Conservation (phyloP, 2,329 filamentous ascomycete genomes). For the Diaporthe capsici region DNA sequence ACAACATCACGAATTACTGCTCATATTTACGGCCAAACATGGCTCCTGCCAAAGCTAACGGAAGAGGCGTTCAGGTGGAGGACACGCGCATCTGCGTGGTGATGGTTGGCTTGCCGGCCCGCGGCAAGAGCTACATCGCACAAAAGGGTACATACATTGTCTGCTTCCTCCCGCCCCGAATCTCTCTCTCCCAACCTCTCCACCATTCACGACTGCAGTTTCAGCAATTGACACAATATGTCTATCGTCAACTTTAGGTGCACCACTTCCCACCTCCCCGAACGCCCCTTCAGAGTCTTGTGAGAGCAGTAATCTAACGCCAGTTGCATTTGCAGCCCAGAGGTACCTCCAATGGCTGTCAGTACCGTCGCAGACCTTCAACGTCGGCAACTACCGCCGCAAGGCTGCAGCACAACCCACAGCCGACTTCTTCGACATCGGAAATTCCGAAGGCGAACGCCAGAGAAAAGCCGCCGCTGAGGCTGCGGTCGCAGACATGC, state of each 20-base stretch:
- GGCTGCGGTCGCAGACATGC: constrained; percentile 93
- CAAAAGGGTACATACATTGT: constrained; percentile 81
- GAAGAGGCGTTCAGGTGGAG: constrained; percentile 87
- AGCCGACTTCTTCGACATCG: constrained; percentile 95
- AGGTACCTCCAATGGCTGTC: constrained; percentile 98
- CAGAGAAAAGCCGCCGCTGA: constrained; percentile 90
- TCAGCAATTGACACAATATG: constrained; percentile 26
- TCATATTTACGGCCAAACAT: constrained; percentile 50
- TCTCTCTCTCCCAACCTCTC: background rate
- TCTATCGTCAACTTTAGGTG: constrained; percentile 35
- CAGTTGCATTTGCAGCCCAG: constrained; percentile 71
- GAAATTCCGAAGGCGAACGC: constrained; percentile 91
- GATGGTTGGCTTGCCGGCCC: constrained; percentile 96
- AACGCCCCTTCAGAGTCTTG: constrained; percentile 38
- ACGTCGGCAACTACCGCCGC: constrained; percentile 95
- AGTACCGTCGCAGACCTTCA: constrained; percentile 94
- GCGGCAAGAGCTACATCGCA: constrained; percentile 97
- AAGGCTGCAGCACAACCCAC: constrained; percentile 89
- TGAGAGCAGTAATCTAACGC: constrained; percentile 43
- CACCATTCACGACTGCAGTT: background rate
- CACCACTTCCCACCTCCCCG: constrained; percentile 39
- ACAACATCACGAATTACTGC: constrained; percentile 6
- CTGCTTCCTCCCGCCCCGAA: constrained; percentile 7
- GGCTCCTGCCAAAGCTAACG: constrained; percentile 68
- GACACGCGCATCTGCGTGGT: constrained; percentile 98